A percentile compares a stretch with the other conserved stretches of the same genome.
Evolutionary conservation across 73 alveolate genomes (phyloP).

Genomic region (Paramecium bursaria): DNA sequence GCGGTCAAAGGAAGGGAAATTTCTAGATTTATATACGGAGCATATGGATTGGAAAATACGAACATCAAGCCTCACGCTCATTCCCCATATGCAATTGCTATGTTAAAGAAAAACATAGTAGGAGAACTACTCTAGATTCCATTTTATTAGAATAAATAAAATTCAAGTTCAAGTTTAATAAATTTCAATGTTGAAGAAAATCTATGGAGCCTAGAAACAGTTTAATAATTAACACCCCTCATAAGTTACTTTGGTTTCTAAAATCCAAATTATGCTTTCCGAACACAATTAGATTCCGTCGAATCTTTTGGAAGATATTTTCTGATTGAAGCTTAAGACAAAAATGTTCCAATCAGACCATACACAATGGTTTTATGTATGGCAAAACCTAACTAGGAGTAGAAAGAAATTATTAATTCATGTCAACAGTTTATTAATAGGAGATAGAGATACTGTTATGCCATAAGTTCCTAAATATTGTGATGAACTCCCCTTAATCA

Average conservation of each 20-base stretch:
- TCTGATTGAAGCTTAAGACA: background rate
- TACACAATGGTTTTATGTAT: background rate
- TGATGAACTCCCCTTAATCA: too few relatives aligned
- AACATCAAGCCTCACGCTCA: slow-evolving; percentile 25
- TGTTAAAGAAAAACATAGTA: slow-evolving; percentile 28
- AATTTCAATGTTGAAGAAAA: background rate
- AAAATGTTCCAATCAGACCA: background rate
- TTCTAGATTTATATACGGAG: slow-evolving; percentile 79
- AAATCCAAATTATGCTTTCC: background rate
- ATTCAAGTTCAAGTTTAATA: background rate
- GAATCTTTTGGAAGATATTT: slow-evolving; percentile 13
- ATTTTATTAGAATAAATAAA: background rate
- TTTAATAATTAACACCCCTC: background rate
- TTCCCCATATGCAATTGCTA: slow-evolving; percentile 55
- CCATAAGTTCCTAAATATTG: background rate
- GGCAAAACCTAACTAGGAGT: background rate
- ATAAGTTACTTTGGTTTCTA: slow-evolving; percentile 17
- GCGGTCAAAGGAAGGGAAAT: slow-evolving; percentile 77
- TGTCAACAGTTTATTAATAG: too few relatives aligned
- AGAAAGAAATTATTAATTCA: too few relatives aligned
- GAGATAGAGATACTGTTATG: too few relatives aligned
- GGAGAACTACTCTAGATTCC: background rate
- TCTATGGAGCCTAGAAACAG: slow-evolving; percentile 6
- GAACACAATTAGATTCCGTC: background rate
- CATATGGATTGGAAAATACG: slow-evolving; percentile 70